Evolutionary conservation across 1,139 yeast species (phyloP), one percentile per base, ranked within the genome.

Genomic region (Suzukiozyma palmioleophila): DNA sequence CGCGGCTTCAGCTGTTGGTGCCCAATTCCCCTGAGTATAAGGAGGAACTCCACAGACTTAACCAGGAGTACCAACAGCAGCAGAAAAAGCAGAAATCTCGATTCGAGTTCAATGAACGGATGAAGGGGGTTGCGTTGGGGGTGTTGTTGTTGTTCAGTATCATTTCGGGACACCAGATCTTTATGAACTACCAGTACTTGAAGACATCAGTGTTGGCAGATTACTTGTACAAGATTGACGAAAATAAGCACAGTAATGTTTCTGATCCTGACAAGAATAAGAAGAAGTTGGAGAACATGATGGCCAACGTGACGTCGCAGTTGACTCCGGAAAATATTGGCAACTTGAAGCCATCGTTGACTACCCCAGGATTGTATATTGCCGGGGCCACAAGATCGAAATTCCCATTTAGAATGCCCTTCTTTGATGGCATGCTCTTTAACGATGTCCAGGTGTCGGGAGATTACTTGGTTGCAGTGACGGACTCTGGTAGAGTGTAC

Each of bases 401-500:
- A 44, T 58, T 72, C 14, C 95, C 96, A 1, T 53, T 74, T 22
- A 68, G 95, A 52, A 58, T 84, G 6, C 65, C 70, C 1, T 75
- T 69, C 50, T 88, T 90, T 51, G 88, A 89, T 51, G 75, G 75
- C 33, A 71, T 73, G 62, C 52, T 68, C 13, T 59, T 89, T 35
- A 68, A 74, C 35, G 84, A 81, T 52, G 77, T 88, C n/a, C 65
- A 68, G 28, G 52, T 86, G 13, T 54, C 60, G 1, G 63, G 69
- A 16, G 77, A 73, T 18, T 61, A 59, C 8, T 69, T 81, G 21
- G 84, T 79, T 3, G 81, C 80, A 1, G 81, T 94, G 16, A 75
- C 82, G 44, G 74, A 73, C 1, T 73, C 75, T 21, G 97, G 97
- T n/a, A 77, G 82, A 51, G 71, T 87, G 16, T 81, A 78, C 43